phyloP scores from a whole-genome alignment of 1,139 yeast genomes.

The Yamadazyma siamensis region DNA sequence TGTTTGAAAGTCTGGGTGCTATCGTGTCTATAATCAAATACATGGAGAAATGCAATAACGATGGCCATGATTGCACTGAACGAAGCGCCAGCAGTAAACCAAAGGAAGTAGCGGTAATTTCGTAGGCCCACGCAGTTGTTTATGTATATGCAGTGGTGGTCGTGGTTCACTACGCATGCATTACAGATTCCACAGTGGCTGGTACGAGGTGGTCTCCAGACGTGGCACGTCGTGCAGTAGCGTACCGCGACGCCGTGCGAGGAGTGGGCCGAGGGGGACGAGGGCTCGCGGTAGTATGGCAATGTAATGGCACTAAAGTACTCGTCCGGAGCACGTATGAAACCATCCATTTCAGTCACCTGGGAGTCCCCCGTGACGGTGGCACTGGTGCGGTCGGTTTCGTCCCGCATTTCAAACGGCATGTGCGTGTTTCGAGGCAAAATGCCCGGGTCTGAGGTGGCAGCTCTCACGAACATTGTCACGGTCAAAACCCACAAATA shows the following conservation, averaged over 20 bases:
- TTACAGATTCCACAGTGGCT: constrained; percentile 45
- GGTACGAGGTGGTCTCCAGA: constrained; percentile 47
- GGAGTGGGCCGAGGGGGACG: too few relatives aligned
- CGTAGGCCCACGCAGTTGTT: constrained; percentile 41
- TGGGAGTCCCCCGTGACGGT: neutral
- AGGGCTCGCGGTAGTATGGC: constrained; percentile 45
- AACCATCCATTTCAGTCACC: too few relatives aligned
- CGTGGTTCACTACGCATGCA: constrained; percentile 41
- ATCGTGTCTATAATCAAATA: constrained; percentile 21
- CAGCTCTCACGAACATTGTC: constrained; percentile 49
- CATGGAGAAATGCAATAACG: constrained; percentile 24
- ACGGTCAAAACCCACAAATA: constrained; percentile 55
- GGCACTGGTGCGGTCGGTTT: neutral
- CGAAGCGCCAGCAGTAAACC: constrained; percentile 31
- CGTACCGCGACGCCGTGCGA: constrained; percentile 36
- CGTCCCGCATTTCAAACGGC: constrained; percentile 19
- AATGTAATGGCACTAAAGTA: constrained; percentile 55
- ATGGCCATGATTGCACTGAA: constrained; percentile 21
- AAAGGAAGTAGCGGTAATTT: constrained; percentile 35
- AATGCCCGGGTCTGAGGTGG: constrained; percentile 68
- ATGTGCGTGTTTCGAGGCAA: constrained; percentile 69
- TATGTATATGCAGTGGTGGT: constrained; percentile 40
- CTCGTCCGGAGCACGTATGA: constrained; percentile 52
- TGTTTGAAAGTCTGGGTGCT: constrained; percentile 12
- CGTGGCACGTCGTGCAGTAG: constrained; percentile 44